phyloP scores from a whole-genome alignment of 2,329 filamentous ascomycete species.

The Ceratocystiopsis minuta region DNA sequence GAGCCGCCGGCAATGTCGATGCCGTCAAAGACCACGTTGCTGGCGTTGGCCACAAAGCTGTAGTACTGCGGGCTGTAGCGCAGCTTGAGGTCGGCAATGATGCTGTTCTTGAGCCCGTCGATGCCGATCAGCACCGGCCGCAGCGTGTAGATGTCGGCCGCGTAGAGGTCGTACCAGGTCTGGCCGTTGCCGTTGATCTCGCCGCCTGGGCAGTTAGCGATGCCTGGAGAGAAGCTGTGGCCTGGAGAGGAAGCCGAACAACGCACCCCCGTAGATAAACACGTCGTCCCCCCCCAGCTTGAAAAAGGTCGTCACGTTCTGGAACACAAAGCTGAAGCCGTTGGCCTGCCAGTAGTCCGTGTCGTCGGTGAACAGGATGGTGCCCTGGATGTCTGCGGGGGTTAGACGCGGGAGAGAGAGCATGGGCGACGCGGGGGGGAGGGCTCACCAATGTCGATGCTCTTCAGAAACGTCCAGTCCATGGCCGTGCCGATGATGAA shows the following conservation, averaged over 20 bases:
- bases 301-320: slow-evolving; percentile 50
- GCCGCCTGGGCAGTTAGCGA: slow-evolving; percentile 9
- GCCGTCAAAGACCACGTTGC: slow-evolving; percentile 40
- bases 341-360: slow-evolving; percentile 49
- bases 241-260: background rate
- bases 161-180: slow-evolving; percentile 46
- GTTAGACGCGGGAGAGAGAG: too few relatives aligned
- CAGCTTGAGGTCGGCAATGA: slow-evolving; percentile 38
- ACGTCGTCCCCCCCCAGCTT: slow-evolving; percentile 48
- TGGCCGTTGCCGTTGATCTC: slow-evolving; percentile 44
- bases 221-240: slow-evolving; percentile 1
- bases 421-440: too few relatives aligned
- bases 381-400: slow-evolving; percentile 12
- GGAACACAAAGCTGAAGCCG: slow-evolving; percentile 42
- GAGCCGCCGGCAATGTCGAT: slow-evolving; percentile 41
- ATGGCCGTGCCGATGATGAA: slow-evolving; percentile 38
- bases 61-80: slow-evolving; percentile 40
- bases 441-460: slow-evolving; percentile 34
- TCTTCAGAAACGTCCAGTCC: slow-evolving; percentile 35
- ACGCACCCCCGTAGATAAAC: slow-evolving; percentile 40
- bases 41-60: slow-evolving; percentile 41
- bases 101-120: slow-evolving; percentile 36
- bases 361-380: slow-evolving; percentile 43
- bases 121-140: slow-evolving; percentile 43
- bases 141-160: slow-evolving; percentile 34